A percentile compares a stretch with the other conserved stretches of the same genome.
These are phyloP conservation scores for Ogataea allantospora DNA, from an alignment of 805 yeast genomes.

Conservation along the genomic window DNA sequence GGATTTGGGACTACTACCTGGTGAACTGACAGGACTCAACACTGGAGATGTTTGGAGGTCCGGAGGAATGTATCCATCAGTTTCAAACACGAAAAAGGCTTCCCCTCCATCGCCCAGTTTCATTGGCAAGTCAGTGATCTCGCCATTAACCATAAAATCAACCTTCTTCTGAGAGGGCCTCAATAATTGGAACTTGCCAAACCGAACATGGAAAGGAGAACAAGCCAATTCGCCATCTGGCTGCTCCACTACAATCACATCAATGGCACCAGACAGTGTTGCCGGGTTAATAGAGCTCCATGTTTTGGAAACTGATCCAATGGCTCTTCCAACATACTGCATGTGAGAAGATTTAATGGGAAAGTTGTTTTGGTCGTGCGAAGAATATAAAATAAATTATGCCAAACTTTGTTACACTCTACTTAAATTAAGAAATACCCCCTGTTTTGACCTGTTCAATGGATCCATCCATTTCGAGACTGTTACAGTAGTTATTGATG, in stretches of 20 bases:
- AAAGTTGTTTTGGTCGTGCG: slow-evolving; percentile 7
- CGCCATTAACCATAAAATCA: slow-evolving; percentile 82
- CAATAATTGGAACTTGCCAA: slow-evolving; percentile 89
- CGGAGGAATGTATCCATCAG: slow-evolving; percentile 68
- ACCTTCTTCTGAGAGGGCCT: slow-evolving; percentile 96
- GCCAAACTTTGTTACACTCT: not conserved
- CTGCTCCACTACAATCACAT: slow-evolving; percentile 90
- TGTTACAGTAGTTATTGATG: slow-evolving; percentile 67
- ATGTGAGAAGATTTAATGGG: slow-evolving; percentile 38
- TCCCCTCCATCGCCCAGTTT: slow-evolving; percentile 97
- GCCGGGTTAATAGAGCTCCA: slow-evolving; percentile 98
- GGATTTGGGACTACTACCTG: slow-evolving; percentile 37
- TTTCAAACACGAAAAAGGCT: slow-evolving; percentile 94
- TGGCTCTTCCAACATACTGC: slow-evolving; percentile 97
- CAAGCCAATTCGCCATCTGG: slow-evolving; percentile 71
- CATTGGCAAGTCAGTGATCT: slow-evolving; percentile 83
- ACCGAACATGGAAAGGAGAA: slow-evolving; percentile 95
- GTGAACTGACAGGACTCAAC: slow-evolving; percentile 63
- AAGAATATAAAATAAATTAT: not conserved
- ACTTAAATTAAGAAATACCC: slow-evolving; percentile 37
- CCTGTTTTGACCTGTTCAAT: slow-evolving; percentile 62
- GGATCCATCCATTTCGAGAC: slow-evolving; percentile 68
- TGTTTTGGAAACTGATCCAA: slow-evolving; percentile 92
- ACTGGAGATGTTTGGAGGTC: slow-evolving; percentile 87
- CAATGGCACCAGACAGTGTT: slow-evolving; percentile 95